phyloP scores from a whole-genome alignment of 2,329 filamentous ascomycete genomes.

The Metarhizium robertsii region DNA sequence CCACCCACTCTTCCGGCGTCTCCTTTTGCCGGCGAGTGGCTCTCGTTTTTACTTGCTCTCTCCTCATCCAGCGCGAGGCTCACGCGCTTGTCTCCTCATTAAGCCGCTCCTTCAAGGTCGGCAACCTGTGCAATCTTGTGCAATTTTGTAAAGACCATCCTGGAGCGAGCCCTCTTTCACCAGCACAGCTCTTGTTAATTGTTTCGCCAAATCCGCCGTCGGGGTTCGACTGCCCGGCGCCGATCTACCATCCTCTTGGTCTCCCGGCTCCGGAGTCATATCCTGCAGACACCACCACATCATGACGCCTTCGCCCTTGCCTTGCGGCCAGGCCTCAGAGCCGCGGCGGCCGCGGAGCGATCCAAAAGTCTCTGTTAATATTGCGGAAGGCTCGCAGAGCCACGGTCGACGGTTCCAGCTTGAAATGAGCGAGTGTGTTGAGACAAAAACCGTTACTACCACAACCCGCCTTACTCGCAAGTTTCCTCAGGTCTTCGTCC shows the following conservation, averaged over 20 bases:
- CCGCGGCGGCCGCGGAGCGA: conserved; percentile 22
- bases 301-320: conserved; percentile 29
- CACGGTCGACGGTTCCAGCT: conserved; percentile 38
- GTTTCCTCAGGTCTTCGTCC: conserved; percentile 78
- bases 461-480: conserved; percentile 80
- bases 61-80: conserved; percentile 9
- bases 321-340: conserved; percentile 26
- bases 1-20: conserved; percentile 5
- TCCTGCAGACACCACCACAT: conserved; percentile 6
- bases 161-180: background rate
- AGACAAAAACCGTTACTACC: conserved; percentile 71
- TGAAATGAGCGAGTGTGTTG: conserved; percentile 54
- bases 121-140: background rate
- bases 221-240: conserved; percentile 4
- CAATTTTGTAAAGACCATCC: background rate
- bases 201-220: background rate
- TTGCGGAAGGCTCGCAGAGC: conserved; percentile 29
- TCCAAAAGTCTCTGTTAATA: conserved; percentile 38
- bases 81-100: conserved; percentile 7
- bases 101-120: conserved; percentile 1
- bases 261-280: conserved; percentile 8
- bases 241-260: conserved; percentile 1
- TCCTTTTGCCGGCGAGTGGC: conserved; percentile 3
- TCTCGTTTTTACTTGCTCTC: conserved; percentile 1
- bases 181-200: background rate